Percentiles rank a stretch among this genome's conserved stretches.
Evolutionary conservation across 1,284 basidiomycete species (phyloP).

Genomic region (Malassezia arunalokei): DNA sequence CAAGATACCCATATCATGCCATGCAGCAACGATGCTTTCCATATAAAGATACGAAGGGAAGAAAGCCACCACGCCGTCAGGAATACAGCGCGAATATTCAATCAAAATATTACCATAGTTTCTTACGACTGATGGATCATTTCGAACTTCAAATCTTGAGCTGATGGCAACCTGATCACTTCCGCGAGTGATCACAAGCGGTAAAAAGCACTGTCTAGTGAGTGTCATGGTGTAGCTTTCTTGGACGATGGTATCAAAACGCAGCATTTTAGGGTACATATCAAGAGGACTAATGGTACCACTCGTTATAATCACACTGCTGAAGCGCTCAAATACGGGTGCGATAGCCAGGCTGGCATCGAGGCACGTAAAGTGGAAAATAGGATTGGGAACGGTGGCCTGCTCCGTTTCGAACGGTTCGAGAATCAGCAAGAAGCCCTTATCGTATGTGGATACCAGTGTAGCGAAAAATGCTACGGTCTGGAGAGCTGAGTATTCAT

Average conservation of each 20-base stretch:
- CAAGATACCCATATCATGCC: conserved; percentile 99
- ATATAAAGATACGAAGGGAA: conserved; percentile 99
- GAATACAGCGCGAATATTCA: conserved; percentile 93
- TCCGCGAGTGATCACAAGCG: conserved; percentile 93
- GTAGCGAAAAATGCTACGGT: conserved; percentile 95
- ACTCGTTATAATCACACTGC: conserved; percentile 94
- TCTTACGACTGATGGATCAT: conserved; percentile 95
- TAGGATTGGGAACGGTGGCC: conserved; percentile 94
- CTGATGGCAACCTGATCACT: conserved; percentile 97
- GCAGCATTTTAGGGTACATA: conserved; percentile 99
- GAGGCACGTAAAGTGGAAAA: conserved; percentile 95
- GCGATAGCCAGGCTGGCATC: conserved; percentile 96
- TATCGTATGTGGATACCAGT: conserved; percentile 93
- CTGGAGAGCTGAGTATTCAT: conserved; percentile 81
- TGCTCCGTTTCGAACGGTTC: conserved; percentile 98
- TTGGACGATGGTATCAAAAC: conserved; percentile 91
- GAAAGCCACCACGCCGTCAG: conserved; percentile 98
- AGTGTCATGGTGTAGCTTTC: conserved; percentile 98
- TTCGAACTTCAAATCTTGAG: conserved; percentile 97
- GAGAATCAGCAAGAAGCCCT: conserved; percentile 90
- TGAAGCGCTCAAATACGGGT: conserved; percentile 95
- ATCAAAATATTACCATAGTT: conserved; percentile 97
- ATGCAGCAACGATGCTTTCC: conserved; percentile 98
- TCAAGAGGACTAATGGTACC: conserved; percentile 96
- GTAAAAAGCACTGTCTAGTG: conserved; percentile 88